phyloP scores from a whole-genome alignment of 2,329 filamentous ascomycete genomes.

The Penicillium olsonii region DNA sequence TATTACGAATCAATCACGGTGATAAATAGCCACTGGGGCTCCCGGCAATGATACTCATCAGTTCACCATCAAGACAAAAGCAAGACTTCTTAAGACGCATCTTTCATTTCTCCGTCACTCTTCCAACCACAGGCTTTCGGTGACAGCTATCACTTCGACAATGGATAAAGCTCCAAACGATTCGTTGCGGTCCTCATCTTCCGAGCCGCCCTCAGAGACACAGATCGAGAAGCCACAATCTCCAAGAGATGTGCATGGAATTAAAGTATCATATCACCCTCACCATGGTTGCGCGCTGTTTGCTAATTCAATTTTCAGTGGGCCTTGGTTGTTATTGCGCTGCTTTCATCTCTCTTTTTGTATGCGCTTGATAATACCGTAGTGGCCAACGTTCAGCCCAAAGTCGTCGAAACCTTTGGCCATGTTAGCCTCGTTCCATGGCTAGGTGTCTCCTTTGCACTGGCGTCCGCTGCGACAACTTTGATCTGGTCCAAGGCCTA shows the following conservation, averaged over 20 bases:
- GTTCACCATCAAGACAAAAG: background rate
- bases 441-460: conserved; percentile 14
- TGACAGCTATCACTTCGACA: background rate
- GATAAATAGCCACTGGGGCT: background rate
- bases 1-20: background rate
- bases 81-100: no score
- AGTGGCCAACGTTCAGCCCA: conserved; percentile 17
- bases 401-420: conserved; percentile 6
- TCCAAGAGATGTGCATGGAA: background rate
- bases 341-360: conserved; percentile 2
- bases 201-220: background rate
- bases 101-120: no score
- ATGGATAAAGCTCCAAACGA: background rate
- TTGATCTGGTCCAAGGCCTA: conserved; percentile 12
- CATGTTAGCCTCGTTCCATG: conserved; percentile 16
- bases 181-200: background rate
- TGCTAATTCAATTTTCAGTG: background rate
- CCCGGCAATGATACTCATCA: background rate
- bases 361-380: conserved; percentile 10
- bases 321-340: background rate
- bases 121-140: no score
- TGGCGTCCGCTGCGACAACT: conserved; percentile 9
- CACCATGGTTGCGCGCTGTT: background rate
- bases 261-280: background rate
- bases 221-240: background rate